phyloP scores from a whole-genome alignment of 192 early-diverging fungal species.

The Obelidium mucronatum region DNA sequence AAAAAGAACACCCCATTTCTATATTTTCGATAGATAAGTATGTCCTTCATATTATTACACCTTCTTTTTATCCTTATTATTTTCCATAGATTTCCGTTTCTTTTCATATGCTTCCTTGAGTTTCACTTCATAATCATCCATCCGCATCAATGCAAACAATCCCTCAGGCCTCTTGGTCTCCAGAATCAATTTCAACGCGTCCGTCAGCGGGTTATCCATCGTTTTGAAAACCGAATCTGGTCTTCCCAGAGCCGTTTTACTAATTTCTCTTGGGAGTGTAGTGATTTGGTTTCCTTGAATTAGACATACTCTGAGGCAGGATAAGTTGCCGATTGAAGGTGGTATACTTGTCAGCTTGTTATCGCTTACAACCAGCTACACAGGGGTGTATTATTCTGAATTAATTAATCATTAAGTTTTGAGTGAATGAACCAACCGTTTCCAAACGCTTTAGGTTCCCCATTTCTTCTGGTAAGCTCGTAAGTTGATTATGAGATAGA shows the following conservation, averaged over 20 bases:
- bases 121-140: not conserved
- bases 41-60: no score
- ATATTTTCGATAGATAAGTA: no score
- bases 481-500: constrained; percentile 48
- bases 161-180: not conserved
- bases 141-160: not conserved
- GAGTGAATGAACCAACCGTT: constrained; percentile 26
- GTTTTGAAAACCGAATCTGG: not conserved
- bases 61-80: not conserved
- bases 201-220: not conserved
- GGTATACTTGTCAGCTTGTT: no score
- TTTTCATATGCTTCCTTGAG: not conserved
- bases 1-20: no score
- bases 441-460: constrained; percentile 45
- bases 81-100: no score
- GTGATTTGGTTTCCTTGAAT: not conserved
- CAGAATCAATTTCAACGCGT: not conserved
- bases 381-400: no score
- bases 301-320: not conserved
- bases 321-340: not conserved
- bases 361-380: no score
- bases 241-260: not conserved
- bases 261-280: not conserved
- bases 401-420: no score
- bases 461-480: constrained; percentile 47